Evolutionary conservation across 192 early-diverging fungal species (phyloP).

Genomic region (Podila verticillata): DNA sequence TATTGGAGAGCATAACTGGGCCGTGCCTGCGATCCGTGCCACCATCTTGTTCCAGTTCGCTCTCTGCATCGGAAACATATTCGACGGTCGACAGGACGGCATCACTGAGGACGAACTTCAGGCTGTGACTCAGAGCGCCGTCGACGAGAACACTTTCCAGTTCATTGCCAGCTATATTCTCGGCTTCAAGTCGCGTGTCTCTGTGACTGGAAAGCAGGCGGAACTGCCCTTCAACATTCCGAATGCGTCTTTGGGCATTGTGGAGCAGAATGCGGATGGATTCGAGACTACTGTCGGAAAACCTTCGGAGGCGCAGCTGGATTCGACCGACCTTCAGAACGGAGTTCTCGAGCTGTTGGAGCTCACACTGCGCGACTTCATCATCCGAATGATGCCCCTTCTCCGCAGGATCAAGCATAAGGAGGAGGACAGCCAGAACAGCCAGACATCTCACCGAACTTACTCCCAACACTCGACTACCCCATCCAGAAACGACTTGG

Average conservation of each 20-base stretch:
- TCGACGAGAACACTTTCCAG: slow-evolving; percentile 64
- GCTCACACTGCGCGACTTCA: slow-evolving; percentile 60
- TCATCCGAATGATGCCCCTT: slow-evolving; percentile 64
- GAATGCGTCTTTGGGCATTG: slow-evolving; percentile 31
- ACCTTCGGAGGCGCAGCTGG: slow-evolving; percentile 26
- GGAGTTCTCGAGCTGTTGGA: slow-evolving; percentile 65
- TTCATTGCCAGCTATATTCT: slow-evolving; percentile 75
- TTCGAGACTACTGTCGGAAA: slow-evolving; percentile 50
- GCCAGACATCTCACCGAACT: slow-evolving; percentile 29
- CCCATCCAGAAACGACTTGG: slow-evolving; percentile 57
- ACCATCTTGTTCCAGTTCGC: slow-evolving; percentile 69
- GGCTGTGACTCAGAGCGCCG: slow-evolving; percentile 62
- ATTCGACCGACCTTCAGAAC: slow-evolving; percentile 39
- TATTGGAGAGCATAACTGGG: slow-evolving; percentile 32
- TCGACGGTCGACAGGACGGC: slow-evolving; percentile 45
- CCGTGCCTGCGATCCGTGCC: slow-evolving; percentile 44
- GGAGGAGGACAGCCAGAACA: slow-evolving; percentile 67
- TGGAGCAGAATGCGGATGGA: slow-evolving; percentile 45
- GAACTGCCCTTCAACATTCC: slow-evolving; percentile 31
- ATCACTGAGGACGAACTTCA: slow-evolving; percentile 54
- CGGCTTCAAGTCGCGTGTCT: slow-evolving; percentile 47
- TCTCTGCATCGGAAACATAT: slow-evolving; percentile 60
- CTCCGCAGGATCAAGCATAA: slow-evolving; percentile 70
- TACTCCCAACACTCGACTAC: slow-evolving; percentile 16
- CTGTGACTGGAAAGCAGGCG: slow-evolving; percentile 26